phyloP scores from a whole-genome alignment of 495 filamentous ascomycete genomes.

The Daldinia bambusicola region DNA sequence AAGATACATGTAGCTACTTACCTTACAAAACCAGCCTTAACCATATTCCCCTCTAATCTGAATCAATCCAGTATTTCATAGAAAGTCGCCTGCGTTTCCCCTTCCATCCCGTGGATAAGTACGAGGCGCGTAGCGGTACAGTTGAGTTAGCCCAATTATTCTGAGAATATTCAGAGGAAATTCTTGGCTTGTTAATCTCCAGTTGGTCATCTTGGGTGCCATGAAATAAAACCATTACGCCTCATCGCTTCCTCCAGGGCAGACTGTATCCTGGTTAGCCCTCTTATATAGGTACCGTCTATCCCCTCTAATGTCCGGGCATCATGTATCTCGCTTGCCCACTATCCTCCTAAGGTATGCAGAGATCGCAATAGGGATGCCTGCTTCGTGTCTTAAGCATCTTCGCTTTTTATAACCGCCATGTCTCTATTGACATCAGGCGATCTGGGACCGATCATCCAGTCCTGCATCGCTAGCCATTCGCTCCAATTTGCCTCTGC shows the following conservation, averaged over 20 bases:
- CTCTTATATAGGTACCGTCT: background rate
- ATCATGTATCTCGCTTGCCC: constrained; percentile 4
- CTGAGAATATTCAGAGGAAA: constrained; percentile 4
- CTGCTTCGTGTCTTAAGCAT: constrained; percentile 16
- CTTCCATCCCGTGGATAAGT: constrained; percentile 26
- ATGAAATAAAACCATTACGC: constrained; percentile 25
- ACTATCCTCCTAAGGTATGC: constrained; percentile 2
- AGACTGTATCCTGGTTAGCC: constrained; percentile 6
- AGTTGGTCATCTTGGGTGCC: constrained; percentile 17
- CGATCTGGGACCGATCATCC: constrained; percentile 80
- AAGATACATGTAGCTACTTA: background rate
- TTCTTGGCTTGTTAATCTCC: constrained; percentile 20
- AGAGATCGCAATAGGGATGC: constrained; percentile 3
- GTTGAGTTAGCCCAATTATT: constrained; percentile 9
- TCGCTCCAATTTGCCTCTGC: constrained; percentile 86
- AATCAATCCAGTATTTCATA: background rate
- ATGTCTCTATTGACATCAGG: constrained; percentile 48
- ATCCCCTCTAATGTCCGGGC: background rate
- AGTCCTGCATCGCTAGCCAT: constrained; percentile 94
- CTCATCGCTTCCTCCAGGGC: constrained; percentile 17
- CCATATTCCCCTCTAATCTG: background rate
- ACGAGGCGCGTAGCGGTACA: constrained; percentile 29
- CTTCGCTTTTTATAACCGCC: constrained; percentile 43
- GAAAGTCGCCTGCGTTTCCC: constrained; percentile 14
- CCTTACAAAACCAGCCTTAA: background rate